Conservation (phyloP, 2,329 filamentous ascomycete genomes). For the Apiospora saccharicola region DNA sequence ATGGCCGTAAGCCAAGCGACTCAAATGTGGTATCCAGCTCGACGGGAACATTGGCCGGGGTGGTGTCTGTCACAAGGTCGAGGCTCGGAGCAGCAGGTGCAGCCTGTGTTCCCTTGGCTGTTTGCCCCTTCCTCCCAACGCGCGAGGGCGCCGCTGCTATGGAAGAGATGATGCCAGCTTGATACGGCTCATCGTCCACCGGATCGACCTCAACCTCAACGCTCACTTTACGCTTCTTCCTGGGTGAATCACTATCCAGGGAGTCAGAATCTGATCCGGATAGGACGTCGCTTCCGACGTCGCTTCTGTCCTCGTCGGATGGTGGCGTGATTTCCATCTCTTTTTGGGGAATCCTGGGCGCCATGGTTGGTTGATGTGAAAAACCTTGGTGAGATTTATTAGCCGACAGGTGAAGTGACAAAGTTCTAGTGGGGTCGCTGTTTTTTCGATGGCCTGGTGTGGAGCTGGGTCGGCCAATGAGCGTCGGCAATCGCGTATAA, state of each 20-base stretch:
- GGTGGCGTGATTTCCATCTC: neutral
- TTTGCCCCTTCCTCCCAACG: constrained; percentile 51
- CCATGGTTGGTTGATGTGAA: constrained; percentile 21
- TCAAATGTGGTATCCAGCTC: constrained; percentile 72
- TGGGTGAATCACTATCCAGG: constrained; percentile 48
- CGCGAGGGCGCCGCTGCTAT: constrained; percentile 61
- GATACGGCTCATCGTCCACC: constrained; percentile 43
- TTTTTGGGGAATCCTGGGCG: neutral
- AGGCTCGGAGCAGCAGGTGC: constrained; percentile 31
- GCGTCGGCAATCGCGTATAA: constrained; percentile 6
- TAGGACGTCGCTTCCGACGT: constrained; percentile 28
- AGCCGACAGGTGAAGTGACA: constrained; percentile 13
- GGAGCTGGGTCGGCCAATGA: constrained; percentile 6
- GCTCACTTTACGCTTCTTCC: constrained; percentile 46
- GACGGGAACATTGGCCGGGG: constrained; percentile 52
- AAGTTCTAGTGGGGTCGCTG: constrained; percentile 8
- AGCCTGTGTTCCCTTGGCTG: constrained; percentile 26
- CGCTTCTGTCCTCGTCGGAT: neutral
- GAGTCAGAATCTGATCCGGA: constrained; percentile 42
- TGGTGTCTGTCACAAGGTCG: constrained; percentile 37
- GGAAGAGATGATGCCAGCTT: constrained; percentile 49
- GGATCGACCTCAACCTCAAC: constrained; percentile 39
- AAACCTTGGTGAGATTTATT: constrained; percentile 12
- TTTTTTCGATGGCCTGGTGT: constrained; percentile 7
- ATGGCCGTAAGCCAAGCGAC: constrained; percentile 77